phyloP scores from a whole-genome alignment of 208 protist species.

The Trypanosoma conorhini region DNA sequence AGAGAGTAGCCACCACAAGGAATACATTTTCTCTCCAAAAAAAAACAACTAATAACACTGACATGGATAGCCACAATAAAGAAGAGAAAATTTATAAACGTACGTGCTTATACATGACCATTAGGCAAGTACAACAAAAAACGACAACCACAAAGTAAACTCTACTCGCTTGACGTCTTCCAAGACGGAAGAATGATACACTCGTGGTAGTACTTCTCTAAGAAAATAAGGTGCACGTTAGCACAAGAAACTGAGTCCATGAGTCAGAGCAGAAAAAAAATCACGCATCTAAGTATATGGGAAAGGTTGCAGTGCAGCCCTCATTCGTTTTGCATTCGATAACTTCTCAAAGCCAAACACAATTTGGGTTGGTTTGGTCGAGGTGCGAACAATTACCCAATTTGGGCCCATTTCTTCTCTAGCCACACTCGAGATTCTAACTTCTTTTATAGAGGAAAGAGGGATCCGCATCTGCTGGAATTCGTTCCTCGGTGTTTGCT shows the following conservation, averaged over 20 bases:
- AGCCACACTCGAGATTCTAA: constrained; percentile 38
- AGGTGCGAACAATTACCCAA: constrained; percentile 59
- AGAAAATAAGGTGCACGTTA: not conserved
- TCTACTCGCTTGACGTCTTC: not conserved
- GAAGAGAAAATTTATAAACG: too few species aligned
- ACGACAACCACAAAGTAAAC: not conserved
- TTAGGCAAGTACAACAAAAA: not conserved
- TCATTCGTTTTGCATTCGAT: constrained; percentile 57
- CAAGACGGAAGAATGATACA: too few species aligned
- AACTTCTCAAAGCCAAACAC: constrained; percentile 74
- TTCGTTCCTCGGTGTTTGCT: constrained; percentile 72
- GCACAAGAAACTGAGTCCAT: not conserved
- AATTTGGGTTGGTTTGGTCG: constrained; percentile 72
- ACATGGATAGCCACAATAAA: not conserved
- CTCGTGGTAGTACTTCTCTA: too few species aligned
- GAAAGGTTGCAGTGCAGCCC: constrained; percentile 27
- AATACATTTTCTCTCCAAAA: not conserved
- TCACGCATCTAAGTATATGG: constrained; percentile 10
- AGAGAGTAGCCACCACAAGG: not conserved
- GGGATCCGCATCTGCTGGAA: constrained; percentile 61
- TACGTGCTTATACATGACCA: too few species aligned
- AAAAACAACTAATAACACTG: not conserved
- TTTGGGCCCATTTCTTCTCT: constrained; percentile 45
- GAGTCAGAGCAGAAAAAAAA: not conserved
- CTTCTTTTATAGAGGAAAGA: constrained; percentile 45